These are phyloP conservation scores for Nemania sp. DNA, from an alignment of 2,329 filamentous ascomycete species.

Conservation along the genomic window DNA sequence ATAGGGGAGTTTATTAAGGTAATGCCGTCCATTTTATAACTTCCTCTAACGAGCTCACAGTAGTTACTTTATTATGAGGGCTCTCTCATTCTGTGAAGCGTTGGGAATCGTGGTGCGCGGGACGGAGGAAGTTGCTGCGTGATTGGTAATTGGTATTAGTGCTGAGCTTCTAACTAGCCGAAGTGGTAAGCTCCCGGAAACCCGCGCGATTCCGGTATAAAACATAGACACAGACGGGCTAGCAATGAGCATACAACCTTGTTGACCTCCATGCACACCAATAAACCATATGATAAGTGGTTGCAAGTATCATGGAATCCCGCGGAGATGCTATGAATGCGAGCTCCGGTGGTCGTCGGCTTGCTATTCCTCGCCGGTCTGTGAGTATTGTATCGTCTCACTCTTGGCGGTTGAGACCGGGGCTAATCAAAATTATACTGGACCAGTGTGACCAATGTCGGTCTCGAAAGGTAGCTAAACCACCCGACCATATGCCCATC, in stretches of 20 bases:
- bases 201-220: slow-evolving; percentile 41
- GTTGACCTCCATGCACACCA: neutral
- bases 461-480: slow-evolving; percentile 46
- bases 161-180: neutral
- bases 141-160: slow-evolving; percentile 19
- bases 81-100: neutral
- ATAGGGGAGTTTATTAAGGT: neutral
- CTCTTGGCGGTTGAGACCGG: slow-evolving; percentile 5
- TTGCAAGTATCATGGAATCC: slow-evolving; percentile 30
- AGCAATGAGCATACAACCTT: neutral
- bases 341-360: slow-evolving; percentile 31
- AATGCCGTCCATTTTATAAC: slow-evolving; percentile 5
- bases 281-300: neutral
- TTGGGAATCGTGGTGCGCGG: neutral
- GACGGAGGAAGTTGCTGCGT: neutral
- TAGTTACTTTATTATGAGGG: neutral
- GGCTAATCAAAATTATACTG: slow-evolving; percentile 20
- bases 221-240: neutral
- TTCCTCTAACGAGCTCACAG: neutral
- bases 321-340: slow-evolving; percentile 31
- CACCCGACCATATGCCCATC: slow-evolving; percentile 2
- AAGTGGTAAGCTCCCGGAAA: slow-evolving; percentile 34
- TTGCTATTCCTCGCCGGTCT: slow-evolving; percentile 45
- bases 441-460: slow-evolving; percentile 52
- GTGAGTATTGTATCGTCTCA: slow-evolving; percentile 35